Conservation (phyloP, 306 rosid genomes). For the Prinsepia uniflora region DNA sequence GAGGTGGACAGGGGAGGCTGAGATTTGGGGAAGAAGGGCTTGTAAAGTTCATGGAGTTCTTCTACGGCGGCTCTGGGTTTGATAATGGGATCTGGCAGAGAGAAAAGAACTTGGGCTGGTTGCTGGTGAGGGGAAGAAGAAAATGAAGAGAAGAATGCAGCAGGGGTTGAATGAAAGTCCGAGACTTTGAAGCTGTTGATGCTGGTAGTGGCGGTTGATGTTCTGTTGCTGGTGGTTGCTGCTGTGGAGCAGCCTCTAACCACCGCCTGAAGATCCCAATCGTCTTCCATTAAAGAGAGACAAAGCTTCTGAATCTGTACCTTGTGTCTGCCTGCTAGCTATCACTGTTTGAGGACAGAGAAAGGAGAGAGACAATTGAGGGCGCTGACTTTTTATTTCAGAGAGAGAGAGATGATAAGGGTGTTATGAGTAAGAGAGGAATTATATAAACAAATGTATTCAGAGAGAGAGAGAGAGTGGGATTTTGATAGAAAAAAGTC, state of each 20-base stretch:
- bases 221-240: slow-evolving; percentile 12
- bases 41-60: slow-evolving; percentile 85
- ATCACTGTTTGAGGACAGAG: slow-evolving; percentile 14
- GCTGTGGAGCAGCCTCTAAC: slow-evolving; percentile 68
- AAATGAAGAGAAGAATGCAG: slow-evolving; percentile 19
- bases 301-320: slow-evolving; percentile 41
- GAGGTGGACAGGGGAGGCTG: slow-evolving; percentile 23
- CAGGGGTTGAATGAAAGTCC: slow-evolving; percentile 18
- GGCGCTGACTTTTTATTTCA: slow-evolving; percentile 56
- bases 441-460: slow-evolving; percentile 28
- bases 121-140: slow-evolving; percentile 20
- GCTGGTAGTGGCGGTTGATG: background rate
- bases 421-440: slow-evolving; percentile 36
- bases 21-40: slow-evolving; percentile 71
- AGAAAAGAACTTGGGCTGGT: slow-evolving; percentile 32
- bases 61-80: slow-evolving; percentile 35
- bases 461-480: slow-evolving; percentile 32
- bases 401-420: slow-evolving; percentile 24
- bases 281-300: slow-evolving; percentile 47
- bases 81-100: slow-evolving; percentile 40
- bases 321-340: slow-evolving; percentile 26
- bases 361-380: slow-evolving; percentile 38
- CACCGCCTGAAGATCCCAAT: slow-evolving; percentile 95
- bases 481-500: slow-evolving; percentile 2
- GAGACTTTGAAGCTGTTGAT: slow-evolving; percentile 15